Base-by-base conservation (phyloP, 2,329 filamentous ascomycete genomes). In the Ceratocystis diversiconidia region DNA sequence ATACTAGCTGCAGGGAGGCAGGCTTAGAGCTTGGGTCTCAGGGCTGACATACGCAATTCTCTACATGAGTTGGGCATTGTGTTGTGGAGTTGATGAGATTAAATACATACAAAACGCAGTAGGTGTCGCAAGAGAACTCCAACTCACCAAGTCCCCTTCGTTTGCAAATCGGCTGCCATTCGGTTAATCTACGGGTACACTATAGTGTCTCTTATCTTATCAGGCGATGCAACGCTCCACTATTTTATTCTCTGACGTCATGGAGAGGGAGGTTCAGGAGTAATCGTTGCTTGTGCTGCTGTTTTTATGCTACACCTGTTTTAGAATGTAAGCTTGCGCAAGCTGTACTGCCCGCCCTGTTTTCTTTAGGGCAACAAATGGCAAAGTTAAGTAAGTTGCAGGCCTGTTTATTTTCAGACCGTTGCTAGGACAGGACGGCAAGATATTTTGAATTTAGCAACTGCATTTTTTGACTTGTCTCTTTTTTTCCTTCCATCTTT, bases 21-120 rank as follows among this genome's bases (percentile, higher is more conserved):
- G 61, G 66, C 25, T 50, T 5, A 12, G 63, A 44, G 17, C 7
- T 52, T 25, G 17, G 36, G 36, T 41, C 36, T 41, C 36, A 28
- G 60, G 22, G 50, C n/a, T 22, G 19, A 79, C 89, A 71, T 83
- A 97, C 92, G 86, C 74, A 99, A 89, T 76, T 97, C 92, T 84
- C 92, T 90, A 79, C 94, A 99, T 69, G 92, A 96, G 76, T 89
- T 91, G 67, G 92, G 92, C 94, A 97, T 96, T 65, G 75, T 79
- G 74, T 55, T 25, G 36, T 12, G 36, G 10, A 3, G 36, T 41
- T 4, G 36, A 41, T 12, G 36, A 12, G 36, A 41, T 41, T 41
- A 8, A 4, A 41, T 41, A 41, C 36, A 41, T 3, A 3, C 10
- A 41, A 12, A 12, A 41, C 36, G 10, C 36, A 12, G 36, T 12